Evolutionary conservation across 1,284 basidiomycete species (phyloP).

Genomic region (Rhodotorula mucilaginosa): DNA sequence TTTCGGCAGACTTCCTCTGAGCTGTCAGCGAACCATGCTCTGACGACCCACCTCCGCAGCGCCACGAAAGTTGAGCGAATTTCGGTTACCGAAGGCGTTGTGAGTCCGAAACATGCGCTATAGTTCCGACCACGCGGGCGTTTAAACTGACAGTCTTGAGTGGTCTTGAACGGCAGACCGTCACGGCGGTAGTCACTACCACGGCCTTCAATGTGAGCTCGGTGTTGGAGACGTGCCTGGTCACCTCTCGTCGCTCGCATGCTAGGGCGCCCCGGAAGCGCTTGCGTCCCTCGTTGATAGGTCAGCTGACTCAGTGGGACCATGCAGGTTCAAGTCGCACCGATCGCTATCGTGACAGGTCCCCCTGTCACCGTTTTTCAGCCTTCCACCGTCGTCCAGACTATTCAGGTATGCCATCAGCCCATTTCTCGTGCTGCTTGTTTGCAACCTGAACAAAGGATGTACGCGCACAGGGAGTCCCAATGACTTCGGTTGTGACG

Average conservation of each 20-base stretch:
- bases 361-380: conserved; percentile 5
- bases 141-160: too few species aligned
- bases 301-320: not conserved
- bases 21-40: not conserved
- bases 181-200: conserved; percentile 10
- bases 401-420: not conserved
- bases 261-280: too few species aligned
- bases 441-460: too few species aligned
- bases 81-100: conserved; percentile 9
- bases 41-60: not conserved
- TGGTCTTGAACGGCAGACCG: not conserved
- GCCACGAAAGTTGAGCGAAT: conserved; percentile 8
- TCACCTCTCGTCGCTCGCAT: too few species aligned
- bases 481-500: conserved; percentile 16
- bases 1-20: not conserved
- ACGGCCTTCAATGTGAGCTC: conserved; percentile 12
- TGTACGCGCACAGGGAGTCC: not conserved
- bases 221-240: not conserved
- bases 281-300: too few species aligned
- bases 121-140: too few species aligned
- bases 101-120: not conserved
- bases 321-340: conserved; percentile 5
- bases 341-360: conserved; percentile 2
- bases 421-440: too few species aligned
- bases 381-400: conserved; percentile 20